Evolutionary conservation across 2,329 filamentous ascomycete genomes (phyloP), one percentile per base, ranked within the genome.

Genomic region (Talaromyces sp.): DNA sequence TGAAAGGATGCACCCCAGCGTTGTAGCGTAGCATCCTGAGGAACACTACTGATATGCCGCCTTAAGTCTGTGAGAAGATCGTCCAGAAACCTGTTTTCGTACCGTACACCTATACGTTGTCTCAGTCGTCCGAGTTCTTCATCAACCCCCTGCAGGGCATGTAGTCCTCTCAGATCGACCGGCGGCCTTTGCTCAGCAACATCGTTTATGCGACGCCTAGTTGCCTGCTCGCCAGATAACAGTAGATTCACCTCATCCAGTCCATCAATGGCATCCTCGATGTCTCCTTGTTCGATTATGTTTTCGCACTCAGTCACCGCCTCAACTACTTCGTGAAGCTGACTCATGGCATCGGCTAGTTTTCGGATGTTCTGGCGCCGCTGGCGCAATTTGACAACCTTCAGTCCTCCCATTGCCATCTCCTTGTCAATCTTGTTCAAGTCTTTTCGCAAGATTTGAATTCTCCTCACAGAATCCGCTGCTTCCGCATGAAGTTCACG

Each of bases 401-500:
- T 89, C 35, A 99, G 77, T 0, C 95, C 95, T 35, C 88, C 91
- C 3, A 92, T 81, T 1, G 93, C 94, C 77, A 98, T 92, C 70
- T 97, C 92, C 64, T 90, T 84, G 73, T 99, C 95, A 6, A 99
- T 83, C 45, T 87, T 87, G 65, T 88, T 84, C 0, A 99, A 81
- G 72, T 98, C 94, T 70, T 88, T 86, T 65, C 95, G 85, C 47
- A 99, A 76, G 0, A 85, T 83, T 73, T 93, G 92, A 66, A 99
- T 99, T 67, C 91, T 88, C 9, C 89, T 84, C 1, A 99, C 93
- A 2, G 94, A 98, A 65, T 96, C 91, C 11, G 93, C 90, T 7
- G 95, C 93, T 77, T 99, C 95, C 0, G 90, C 90, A 75, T 99
- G 94, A 11, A 99, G 82, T 74, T 97, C 92, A 69, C 92, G 90